Evolutionary conservation across 2,329 filamentous ascomycete species (phyloP), one percentile per base, ranked within the genome.

Genomic region (Furcasterigmium furcatum): DNA sequence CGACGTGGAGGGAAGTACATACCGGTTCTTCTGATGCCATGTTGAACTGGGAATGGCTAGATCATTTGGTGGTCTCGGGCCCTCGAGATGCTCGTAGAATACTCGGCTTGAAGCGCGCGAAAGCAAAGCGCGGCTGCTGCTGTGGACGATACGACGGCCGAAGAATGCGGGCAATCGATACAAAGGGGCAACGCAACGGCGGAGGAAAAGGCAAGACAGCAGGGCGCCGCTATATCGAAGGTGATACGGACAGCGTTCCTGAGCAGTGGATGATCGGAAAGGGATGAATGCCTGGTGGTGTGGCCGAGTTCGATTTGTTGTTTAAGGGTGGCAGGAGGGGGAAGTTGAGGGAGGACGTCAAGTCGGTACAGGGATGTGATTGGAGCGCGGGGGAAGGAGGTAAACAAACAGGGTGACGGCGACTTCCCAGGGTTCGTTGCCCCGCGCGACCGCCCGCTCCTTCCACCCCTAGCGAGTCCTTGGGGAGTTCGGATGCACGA

Each of bases 321-420:
- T 52, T 52, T 51, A 51, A 52, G 50, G 50, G 30, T 30, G 40
- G 40, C 40, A 20, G 29, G 22, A 27, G 27, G 25, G 25, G 41
- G 30, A 22, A 20, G 41, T 43, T 22, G 41, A 43, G 41, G 32
- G 41, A 38, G 41, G 32, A 27, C 10, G 41, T 34, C 34, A 16
- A 18, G 16, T 43, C 4, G 21, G 19, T 9, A 9, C 5, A 27
- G 34, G n/a, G 6, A 10, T 36, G 9, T 52, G 50, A 52, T 52
- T 52, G 50, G 50, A 51, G 48, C 48, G 50, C 50, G 36, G 48
- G 27, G 14, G 20, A 38, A 25, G 40, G 35, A 46, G 44, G 48
- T 52, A 52, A 52, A 52, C 50, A 52, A 52, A 52, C 50, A 52
- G 48, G 48, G 43, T 46, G 44, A 35, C 43, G 46, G 50, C 48